phyloP scores from a whole-genome alignment of 768 basidiomycete genomes.

The Podaxis sp. region DNA sequence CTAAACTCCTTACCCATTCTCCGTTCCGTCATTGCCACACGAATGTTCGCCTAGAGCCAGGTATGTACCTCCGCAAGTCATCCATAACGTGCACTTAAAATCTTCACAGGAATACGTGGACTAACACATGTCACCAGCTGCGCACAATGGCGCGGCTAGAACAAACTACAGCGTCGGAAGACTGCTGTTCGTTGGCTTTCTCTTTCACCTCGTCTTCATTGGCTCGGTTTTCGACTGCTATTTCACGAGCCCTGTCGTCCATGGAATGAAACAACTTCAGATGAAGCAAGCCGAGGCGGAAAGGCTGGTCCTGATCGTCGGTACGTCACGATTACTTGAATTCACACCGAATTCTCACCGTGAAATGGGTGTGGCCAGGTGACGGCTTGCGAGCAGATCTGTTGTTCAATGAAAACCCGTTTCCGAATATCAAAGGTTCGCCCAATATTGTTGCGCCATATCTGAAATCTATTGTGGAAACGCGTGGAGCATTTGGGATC shows the following conservation, averaged over 20 bases:
- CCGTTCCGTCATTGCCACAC: not conserved
- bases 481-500: conserved; percentile 76
- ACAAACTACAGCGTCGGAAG: conserved; percentile 37
- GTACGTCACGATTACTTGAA: conserved; percentile 34
- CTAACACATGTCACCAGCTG: conserved; percentile 1
- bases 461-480: conserved; percentile 64
- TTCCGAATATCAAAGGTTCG: conserved; percentile 48
- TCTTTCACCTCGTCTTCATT: conserved; percentile 76
- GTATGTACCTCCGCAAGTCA: not conserved
- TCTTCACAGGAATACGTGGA: not conserved
- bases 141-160: not conserved
- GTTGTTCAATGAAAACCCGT: conserved; percentile 63
- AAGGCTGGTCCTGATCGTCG: conserved; percentile 78
- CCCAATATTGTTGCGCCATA: conserved; percentile 72
- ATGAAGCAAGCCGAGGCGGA: conserved; percentile 53
- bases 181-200: conserved; percentile 63
- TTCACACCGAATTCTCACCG: not conserved
- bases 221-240: conserved; percentile 84
- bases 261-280: conserved; percentile 67
- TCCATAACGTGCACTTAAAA: not conserved
- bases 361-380: conserved; percentile 38
- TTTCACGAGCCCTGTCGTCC: conserved; percentile 80
- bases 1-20: not conserved
- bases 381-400: conserved; percentile 86
- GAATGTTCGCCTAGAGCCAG: not conserved